Evolutionary conservation across 768 basidiomycete genomes (phyloP).

Genomic region (Lactifluus hygrophoroides): DNA sequence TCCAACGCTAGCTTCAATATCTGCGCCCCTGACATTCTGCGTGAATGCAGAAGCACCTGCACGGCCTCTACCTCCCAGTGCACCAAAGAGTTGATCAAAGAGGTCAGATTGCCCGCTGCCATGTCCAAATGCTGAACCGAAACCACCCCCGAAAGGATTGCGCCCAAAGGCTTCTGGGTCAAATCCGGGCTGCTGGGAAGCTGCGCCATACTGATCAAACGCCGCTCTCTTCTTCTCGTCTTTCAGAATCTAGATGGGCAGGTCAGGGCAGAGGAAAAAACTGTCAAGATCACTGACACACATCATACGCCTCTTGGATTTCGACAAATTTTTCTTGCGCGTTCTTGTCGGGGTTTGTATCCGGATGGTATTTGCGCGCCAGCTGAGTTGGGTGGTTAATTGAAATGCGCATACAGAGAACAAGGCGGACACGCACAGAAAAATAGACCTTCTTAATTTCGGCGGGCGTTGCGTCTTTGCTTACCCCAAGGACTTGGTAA

Average conservation of each 20-base stretch:
- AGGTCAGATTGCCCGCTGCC: slow-evolving; percentile 49
- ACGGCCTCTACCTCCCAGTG: slow-evolving; percentile 43
- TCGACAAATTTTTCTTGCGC: slow-evolving; percentile 93
- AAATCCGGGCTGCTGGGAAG: slow-evolving; percentile 90
- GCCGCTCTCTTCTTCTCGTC: slow-evolving; percentile 89
- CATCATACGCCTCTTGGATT: slow-evolving; percentile 96
- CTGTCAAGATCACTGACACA: slow-evolving; percentile 32
- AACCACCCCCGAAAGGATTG: slow-evolving; percentile 26
- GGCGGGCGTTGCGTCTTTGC: slow-evolving; percentile 67
- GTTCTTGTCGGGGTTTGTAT: slow-evolving; percentile 87
- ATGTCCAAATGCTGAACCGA: slow-evolving; percentile 49
- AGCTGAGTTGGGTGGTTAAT: slow-evolving; percentile 46
- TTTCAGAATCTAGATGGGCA: slow-evolving; percentile 61
- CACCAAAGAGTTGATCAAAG: slow-evolving; percentile 82
- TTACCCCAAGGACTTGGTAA: slow-evolving; percentile 85
- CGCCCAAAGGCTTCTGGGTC: slow-evolving; percentile 73
- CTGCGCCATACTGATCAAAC: slow-evolving; percentile 87
- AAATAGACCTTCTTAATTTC: slow-evolving; percentile 99
- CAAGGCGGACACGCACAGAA: slow-evolving; percentile 46
- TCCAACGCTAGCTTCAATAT: slow-evolving; percentile 69
- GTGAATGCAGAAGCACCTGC: slow-evolving; percentile 36
- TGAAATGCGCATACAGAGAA: slow-evolving; percentile 15
- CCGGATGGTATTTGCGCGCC: slow-evolving; percentile 96
- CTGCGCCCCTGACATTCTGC: slow-evolving; percentile 53
- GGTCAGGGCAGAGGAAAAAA: neutral